phyloP scores from a whole-genome alignment of 495 filamentous ascomycete genomes.

The Hypoxylon subgilvum region DNA sequence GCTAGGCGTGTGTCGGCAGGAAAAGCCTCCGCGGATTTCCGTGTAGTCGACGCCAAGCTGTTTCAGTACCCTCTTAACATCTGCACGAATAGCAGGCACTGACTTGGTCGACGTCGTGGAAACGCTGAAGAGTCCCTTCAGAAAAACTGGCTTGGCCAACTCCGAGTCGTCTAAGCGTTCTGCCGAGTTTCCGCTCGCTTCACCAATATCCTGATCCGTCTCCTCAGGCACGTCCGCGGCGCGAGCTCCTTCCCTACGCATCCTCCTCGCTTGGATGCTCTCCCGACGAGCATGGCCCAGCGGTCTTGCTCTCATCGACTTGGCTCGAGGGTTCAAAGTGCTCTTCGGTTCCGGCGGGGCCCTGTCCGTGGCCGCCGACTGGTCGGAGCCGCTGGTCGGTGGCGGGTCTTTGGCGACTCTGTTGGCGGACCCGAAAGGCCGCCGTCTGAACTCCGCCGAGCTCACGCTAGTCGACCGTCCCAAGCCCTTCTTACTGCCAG shows the following conservation, averaged over 20 bases:
- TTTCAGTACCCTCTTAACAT: slow-evolving; percentile 89
- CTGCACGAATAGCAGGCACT: slow-evolving; percentile 77
- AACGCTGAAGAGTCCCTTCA: slow-evolving; percentile 98
- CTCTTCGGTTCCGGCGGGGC: slow-evolving; percentile 40
- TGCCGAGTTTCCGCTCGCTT: slow-evolving; percentile 57
- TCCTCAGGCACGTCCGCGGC: slow-evolving; percentile 81
- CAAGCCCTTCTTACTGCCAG: slow-evolving; percentile 67
- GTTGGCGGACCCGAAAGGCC: slow-evolving; percentile 60
- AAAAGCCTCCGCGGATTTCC: slow-evolving; percentile 94
- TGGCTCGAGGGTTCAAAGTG: slow-evolving; percentile 53
- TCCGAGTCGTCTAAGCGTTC: slow-evolving; percentile 62
- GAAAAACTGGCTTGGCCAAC: slow-evolving; percentile 86
- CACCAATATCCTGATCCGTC: slow-evolving; percentile 67
- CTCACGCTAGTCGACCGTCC: slow-evolving; percentile 86
- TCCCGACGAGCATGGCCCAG: slow-evolving; percentile 88
- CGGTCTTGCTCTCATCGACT: slow-evolving; percentile 81
- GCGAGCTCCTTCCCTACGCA: slow-evolving; percentile 63
- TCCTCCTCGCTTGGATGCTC: slow-evolving; percentile 83
- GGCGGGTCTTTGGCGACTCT: slow-evolving; percentile 62
- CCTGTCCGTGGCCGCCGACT: slow-evolving; percentile 61
- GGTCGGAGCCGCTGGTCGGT: slow-evolving; percentile 79
- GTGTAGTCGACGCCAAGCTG: slow-evolving; percentile 86
- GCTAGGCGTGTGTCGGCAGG: slow-evolving; percentile 83
- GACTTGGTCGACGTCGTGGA: slow-evolving; percentile 95
- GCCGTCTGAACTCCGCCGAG: slow-evolving; percentile 76